Conservation (phyloP, 2,329 filamentous ascomycete species). For the Furcasterigmium sp. region DNA sequence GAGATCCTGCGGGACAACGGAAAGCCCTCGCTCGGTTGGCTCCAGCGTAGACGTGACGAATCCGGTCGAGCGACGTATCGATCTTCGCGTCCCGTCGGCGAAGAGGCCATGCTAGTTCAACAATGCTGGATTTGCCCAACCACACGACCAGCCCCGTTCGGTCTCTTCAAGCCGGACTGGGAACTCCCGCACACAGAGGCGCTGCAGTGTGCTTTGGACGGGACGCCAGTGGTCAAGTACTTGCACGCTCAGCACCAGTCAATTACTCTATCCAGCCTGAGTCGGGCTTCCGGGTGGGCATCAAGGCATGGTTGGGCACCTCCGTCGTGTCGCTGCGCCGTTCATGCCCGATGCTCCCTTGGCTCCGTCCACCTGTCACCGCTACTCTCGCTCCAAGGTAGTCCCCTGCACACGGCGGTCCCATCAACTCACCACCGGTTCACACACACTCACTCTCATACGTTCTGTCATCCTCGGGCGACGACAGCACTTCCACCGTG, state of each 20-base stretch:
- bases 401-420: slow-evolving; percentile 24
- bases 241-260: slow-evolving; percentile 3
- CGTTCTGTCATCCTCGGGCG: slow-evolving; percentile 14
- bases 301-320: slow-evolving; percentile 15
- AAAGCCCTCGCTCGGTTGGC: no score
- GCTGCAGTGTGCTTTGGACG: background rate
- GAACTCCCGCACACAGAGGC: no score
- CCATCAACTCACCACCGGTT: slow-evolving; percentile 13
- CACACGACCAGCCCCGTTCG: background rate
- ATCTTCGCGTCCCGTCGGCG: no score
- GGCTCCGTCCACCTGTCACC: slow-evolving; percentile 18
- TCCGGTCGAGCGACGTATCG: no score
- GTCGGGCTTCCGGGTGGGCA: slow-evolving; percentile 10
- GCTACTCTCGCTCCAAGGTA: slow-evolving; percentile 25
- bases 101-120: no score
- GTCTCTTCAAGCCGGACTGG: no score
- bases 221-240: background rate
- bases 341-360: slow-evolving; percentile 14
- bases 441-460: slow-evolving; percentile 19
- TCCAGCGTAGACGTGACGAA: no score
- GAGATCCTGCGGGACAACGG: no score
- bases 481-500: background rate
- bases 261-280: background rate
- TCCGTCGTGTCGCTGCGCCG: slow-evolving; percentile 11
- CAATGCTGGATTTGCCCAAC: background rate